Base-by-base conservation (phyloP, 148 eudicot species). In the Silene latifolia region DNA sequence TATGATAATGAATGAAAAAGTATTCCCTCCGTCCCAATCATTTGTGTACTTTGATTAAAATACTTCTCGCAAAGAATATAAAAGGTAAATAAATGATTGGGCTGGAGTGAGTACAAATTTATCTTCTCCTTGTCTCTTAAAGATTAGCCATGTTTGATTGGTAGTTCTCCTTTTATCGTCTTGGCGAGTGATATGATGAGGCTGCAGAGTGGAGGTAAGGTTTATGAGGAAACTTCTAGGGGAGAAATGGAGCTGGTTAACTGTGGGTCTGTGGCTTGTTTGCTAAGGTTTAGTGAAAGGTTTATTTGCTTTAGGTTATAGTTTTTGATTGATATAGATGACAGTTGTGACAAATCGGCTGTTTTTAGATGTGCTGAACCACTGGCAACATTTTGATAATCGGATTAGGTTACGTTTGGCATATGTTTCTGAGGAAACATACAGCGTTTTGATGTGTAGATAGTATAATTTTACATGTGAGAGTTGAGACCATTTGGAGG, bases 311-410 rank as follows among this genome's bases (percentile, higher is more conserved):
- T 63, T 61, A 15, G 17, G 27, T 51, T 25, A 25, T 25, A 4
- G 1, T 12, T 4, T n/a, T 39, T 66, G 23, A 42, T 39, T 39
- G 24, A 27, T 71, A 17, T n/a, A 5, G 21, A 60, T 53, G 5
- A 25, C 56, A n/a, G 6, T 19, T 17, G 71, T 17, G 24, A 24
- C 56, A 54, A 61, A 65, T 18, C 71, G 70, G 46, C 59, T 53
- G 48, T 63, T 69, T 69, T 71, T 10, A 7, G 68, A 10, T 18
- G 39, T 14, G n/a, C 15, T 67, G 24, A 42, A 67, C 53, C 18
- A 2, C 5, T 44, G 53, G 25, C 51, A 67, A 51, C 70, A 12
- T 46, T 69, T 74, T 79, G 44, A n/a, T 60, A 23, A 23, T 51
- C 12, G 15, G 58, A 67, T 7, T 42, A 58, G 42, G 23, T 72